These are phyloP conservation scores for Wickerhamomyces sydowiorum DNA, from an alignment of 805 yeast species.

Conservation along the genomic window DNA sequence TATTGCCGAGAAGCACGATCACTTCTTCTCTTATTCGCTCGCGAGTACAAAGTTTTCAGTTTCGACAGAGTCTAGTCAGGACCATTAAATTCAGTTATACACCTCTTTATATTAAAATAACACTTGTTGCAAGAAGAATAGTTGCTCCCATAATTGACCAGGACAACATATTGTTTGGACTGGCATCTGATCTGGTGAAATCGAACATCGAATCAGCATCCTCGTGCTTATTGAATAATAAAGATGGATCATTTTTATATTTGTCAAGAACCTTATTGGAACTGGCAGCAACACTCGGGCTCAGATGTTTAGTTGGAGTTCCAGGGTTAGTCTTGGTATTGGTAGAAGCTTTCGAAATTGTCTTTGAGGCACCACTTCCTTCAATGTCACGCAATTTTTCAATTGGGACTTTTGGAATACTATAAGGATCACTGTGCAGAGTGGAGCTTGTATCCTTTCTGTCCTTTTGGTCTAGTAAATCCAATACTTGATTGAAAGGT, in stretches of 20 bases:
- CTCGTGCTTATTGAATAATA: neutral
- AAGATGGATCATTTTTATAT: neutral
- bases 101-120: neutral
- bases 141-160: conserved; percentile 3
- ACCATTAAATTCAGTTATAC: too few species aligned
- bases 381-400: neutral
- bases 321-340: too few species aligned
- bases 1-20: too few species aligned
- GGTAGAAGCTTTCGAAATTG: neutral
- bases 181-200: neutral
- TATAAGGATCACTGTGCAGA: neutral
- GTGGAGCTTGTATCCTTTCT: neutral
- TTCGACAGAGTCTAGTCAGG: too few species aligned
- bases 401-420: neutral
- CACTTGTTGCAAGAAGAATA: conserved; percentile 1
- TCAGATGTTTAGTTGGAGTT: too few species aligned
- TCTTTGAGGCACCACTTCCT: too few species aligned
- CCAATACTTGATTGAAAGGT: neutral
- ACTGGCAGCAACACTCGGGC: neutral
- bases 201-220: neutral
- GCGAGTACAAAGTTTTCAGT: neutral
- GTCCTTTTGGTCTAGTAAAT: neutral
- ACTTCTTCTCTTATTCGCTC: too few species aligned
- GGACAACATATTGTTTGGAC: neutral
- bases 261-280: neutral